These are phyloP conservation scores for Sicyos baderoa DNA, from an alignment of 306 rosid genomes.

Conservation along the genomic window DNA sequence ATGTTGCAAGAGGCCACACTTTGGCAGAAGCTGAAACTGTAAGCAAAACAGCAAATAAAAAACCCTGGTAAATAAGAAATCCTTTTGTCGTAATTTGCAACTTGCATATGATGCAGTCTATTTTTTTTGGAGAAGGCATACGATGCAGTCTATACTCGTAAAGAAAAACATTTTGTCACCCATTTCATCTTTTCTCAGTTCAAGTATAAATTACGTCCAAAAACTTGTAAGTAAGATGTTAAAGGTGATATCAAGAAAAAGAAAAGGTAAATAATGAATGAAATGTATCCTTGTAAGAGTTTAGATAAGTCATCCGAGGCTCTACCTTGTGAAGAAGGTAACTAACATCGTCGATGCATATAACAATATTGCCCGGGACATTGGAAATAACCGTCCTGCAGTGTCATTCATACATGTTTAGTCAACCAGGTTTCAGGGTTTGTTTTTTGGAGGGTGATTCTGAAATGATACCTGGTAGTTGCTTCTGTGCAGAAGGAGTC, in stretches of 20 bases:
- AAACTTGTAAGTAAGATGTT: background rate
- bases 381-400: constrained; percentile 71
- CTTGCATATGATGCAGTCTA: background rate
- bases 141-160: too few species aligned
- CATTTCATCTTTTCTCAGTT: background rate
- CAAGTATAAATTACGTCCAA: background rate
- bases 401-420: background rate
- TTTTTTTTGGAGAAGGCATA: too few species aligned
- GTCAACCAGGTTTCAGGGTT: background rate
- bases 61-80: background rate
- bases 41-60: constrained; percentile 17
- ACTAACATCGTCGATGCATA: constrained; percentile 50
- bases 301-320: background rate
- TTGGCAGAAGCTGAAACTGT: constrained; percentile 77
- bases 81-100: background rate
- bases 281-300: background rate
- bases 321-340: constrained; percentile 80
- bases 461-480: constrained; percentile 65
- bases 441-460: background rate
- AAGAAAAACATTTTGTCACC: background rate
- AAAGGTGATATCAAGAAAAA: background rate
- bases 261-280: background rate
- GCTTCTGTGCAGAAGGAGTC: constrained; percentile 83
- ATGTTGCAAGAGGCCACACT: constrained; percentile 70
- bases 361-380: constrained; percentile 50